Percentiles rank a stretch among this genome's conserved stretches.
Conservation (phyloP, 768 basidiomycete genomes). For the Termitomyces sp. region DNA sequence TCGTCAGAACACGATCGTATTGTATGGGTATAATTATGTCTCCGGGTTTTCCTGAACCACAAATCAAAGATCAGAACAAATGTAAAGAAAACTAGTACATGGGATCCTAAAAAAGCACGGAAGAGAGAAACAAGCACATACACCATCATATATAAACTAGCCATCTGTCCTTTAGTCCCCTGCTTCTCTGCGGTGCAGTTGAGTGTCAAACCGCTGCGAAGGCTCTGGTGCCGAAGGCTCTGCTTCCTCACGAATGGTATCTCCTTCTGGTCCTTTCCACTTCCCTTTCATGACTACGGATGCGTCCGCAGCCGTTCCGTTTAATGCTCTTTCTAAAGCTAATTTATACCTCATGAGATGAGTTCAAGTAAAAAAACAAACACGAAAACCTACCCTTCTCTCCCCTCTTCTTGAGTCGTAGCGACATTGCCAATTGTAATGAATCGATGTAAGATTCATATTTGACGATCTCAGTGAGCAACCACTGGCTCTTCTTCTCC, state of each 20-base stretch:
- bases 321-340: constrained; percentile 34
- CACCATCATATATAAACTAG: constrained; percentile 15
- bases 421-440: constrained; percentile 74
- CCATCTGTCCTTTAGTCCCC: constrained; percentile 21
- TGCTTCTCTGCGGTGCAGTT: constrained; percentile 26
- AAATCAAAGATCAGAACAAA: constrained; percentile 12
- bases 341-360: neutral
- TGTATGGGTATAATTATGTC: constrained; percentile 12
- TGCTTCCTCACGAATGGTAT: constrained; percentile 31
- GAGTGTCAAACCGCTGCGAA: constrained; percentile 19
- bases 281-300: constrained; percentile 23
- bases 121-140: constrained; percentile 5
- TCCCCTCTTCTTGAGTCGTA: constrained; percentile 86
- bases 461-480: constrained; percentile 91
- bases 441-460: constrained; percentile 95
- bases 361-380: neutral
- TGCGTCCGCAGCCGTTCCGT: constrained; percentile 29
- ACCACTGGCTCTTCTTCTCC: constrained; percentile 87
- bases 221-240: constrained; percentile 30
- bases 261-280: constrained; percentile 30
- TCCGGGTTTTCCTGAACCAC: constrained; percentile 9
- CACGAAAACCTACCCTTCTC: constrained; percentile 56
- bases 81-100: constrained; percentile 10
- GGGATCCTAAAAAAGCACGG: constrained; percentile 7
- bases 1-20: neutral